Percentiles rank a stretch among this genome's conserved stretches.
These are phyloP conservation scores for Rhizopogon vesiculosus DNA, from an alignment of 768 basidiomycete species.

Conservation along the genomic window DNA sequence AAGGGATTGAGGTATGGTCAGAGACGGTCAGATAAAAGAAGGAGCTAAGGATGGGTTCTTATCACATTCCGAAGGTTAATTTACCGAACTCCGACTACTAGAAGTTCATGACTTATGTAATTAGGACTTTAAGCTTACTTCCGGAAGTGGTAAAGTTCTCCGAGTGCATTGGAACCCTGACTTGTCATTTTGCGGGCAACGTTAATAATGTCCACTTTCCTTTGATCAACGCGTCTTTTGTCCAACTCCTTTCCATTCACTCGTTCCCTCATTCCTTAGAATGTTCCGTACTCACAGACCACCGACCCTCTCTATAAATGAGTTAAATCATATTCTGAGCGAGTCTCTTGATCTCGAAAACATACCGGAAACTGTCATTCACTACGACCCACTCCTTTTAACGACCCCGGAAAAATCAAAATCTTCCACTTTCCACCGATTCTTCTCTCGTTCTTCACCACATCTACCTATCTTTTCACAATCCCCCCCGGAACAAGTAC, in stretches of 20 bases:
- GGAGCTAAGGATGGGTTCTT: too few relatives aligned
- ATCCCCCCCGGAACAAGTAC: slow-evolving; percentile 1
- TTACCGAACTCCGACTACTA: too few relatives aligned
- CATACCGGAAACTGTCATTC: slow-evolving; percentile 18
- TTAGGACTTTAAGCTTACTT: too few relatives aligned
- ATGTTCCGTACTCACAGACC: slow-evolving; percentile 2
- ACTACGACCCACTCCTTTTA: slow-evolving; percentile 15
- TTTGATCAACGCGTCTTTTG: neutral
- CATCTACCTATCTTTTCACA: slow-evolving; percentile 5
- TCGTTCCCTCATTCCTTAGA: neutral
- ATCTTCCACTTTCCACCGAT: slow-evolving; percentile 23
- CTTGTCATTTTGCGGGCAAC: neutral
- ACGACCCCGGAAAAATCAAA: slow-evolving; percentile 13
- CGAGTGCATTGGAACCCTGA: neutral
- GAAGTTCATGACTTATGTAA: too few relatives aligned
- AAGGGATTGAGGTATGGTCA: too few relatives aligned
- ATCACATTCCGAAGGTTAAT: too few relatives aligned
- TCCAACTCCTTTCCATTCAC: neutral
- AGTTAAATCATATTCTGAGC: slow-evolving; percentile 30
- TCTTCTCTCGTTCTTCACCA: slow-evolving; percentile 23
- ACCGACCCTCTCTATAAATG: slow-evolving; percentile 22
- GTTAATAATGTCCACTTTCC: neutral
- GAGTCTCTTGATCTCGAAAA: slow-evolving; percentile 24
- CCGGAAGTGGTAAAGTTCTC: too few relatives aligned
- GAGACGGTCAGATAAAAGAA: too few relatives aligned